Base-by-base conservation (phyloP, 1,284 basidiomycete species). In the Phellinidium pouzarii region DNA sequence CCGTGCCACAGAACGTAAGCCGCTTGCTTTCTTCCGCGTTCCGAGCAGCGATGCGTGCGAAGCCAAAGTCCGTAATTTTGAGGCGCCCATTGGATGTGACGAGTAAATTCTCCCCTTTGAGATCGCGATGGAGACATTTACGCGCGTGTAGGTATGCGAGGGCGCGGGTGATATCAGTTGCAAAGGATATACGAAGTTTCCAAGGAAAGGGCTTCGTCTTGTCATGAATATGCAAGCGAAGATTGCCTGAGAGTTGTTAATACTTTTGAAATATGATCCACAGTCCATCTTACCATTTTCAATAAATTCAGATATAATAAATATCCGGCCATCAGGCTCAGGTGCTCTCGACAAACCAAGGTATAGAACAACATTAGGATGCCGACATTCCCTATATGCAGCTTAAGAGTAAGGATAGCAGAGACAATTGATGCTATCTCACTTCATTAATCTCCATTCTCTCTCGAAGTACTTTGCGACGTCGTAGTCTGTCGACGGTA, bases 391-490 rank as follows among this genome's bases (percentile, higher is more conserved):
- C 66, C 84, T 79, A 58, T 17, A 29, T 17, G n/a, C 14, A 11
- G n/a, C 19, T 40, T 17, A 40, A 20, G 14, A 44, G 14, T 14
- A 2, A 22, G n/a, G 2, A 14, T 51, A 17, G 14, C 27, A 38
- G 9, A 22, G 3, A 45, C 19, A 20, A 11, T 8, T 7, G 37
- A 44, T 6, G 20, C n/a, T 11, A 25, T 65, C 65, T 55, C 59
- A 80, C 76, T 92, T 92, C 91, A 97, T 94, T 41, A 98, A 80
- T 26, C 91, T 81, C 87, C 94, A 96, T 76, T 99, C 95, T 31
- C 95, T 81, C 64, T 95, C 92, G 69, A 98, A 96, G 72, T 98
- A 98, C 71, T 99, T 99, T 63, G 87, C 80, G 23, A 97, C 90
- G 62, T 95, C 91, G 68, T 96, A 95, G 59, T 88, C 88, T 12